phyloP scores from a whole-genome alignment of 1,284 basidiomycete genomes.

The Leccinum variabile region DNA sequence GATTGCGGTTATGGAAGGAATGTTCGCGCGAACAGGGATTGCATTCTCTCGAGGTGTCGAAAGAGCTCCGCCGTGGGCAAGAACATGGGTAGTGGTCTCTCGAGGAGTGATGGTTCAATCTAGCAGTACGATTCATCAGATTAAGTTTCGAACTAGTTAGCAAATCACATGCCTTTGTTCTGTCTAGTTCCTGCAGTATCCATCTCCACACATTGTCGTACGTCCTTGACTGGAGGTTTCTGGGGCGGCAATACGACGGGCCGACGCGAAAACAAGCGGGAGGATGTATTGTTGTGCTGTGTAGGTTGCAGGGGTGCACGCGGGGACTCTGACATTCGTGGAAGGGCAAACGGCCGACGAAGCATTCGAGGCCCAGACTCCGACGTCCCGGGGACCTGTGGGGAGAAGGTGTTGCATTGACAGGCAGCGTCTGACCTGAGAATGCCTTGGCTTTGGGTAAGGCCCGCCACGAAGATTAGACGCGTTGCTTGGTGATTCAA shows the following conservation, averaged over 20 bases:
- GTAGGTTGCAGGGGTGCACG: background rate
- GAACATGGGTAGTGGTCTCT: too few species aligned
- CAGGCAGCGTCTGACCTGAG: background rate
- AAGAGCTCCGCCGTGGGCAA: too few species aligned
- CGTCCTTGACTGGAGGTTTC: background rate
- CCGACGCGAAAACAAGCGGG: constrained; percentile 2
- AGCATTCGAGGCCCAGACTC: background rate
- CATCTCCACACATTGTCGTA: too few species aligned
- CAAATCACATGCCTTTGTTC: too few species aligned
- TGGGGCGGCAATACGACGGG: constrained; percentile 8
- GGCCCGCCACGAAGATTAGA: constrained; percentile 17
- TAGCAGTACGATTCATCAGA: too few species aligned
- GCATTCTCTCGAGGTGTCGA: too few species aligned
- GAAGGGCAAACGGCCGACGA: background rate
- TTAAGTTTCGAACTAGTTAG: too few species aligned
- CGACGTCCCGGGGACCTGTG: background rate
- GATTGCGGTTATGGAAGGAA: too few species aligned
- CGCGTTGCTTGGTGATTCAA: constrained; percentile 13
- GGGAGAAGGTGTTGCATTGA: background rate
- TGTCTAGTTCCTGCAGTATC: too few species aligned
- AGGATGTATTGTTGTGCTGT: background rate
- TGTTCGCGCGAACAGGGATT: too few species aligned
- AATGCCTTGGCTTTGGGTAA: background rate
- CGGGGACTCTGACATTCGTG: background rate
- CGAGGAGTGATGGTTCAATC: too few species aligned